Evolutionary conservation across 495 filamentous ascomycete species (phyloP), one percentile per base, ranked within the genome.

Genomic region (Oleoguttula mirabilis): DNA sequence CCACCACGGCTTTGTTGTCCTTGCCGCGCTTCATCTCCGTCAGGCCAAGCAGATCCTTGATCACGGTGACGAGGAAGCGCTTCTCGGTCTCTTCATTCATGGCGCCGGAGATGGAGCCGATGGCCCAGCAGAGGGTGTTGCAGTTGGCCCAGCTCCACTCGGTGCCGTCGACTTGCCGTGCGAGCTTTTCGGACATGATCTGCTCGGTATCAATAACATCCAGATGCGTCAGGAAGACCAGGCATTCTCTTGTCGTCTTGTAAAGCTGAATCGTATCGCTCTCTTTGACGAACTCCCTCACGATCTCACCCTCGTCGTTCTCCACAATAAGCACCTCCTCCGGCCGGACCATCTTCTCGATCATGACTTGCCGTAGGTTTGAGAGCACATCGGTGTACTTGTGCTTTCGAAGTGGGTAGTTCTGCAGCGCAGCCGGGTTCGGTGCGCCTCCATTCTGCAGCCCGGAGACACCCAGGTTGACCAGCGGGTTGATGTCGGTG

Each of bases 31-130:
- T 96, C 84, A 94, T 93, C 64, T 98, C 90, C 0, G 90, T 98
- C 37, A 98, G 70, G 0, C 92, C 90, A n/a, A 98, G 79, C 12
- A 98, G 75, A 60, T 98, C 90, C 64, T 98, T 98, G 55, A 98
- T 98, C 27, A 98, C 90, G 3, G 88, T 96, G 22, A 98, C 90
- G 4, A 98, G 67, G 70, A 98, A 98, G 5, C 90, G 77, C 66
- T 98, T 98, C 58, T 98, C 90, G 0, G 90, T 98, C 57, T 98
- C 90, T 56, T 98, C 90, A 55, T 94, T 96, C 90, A 98, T 98
- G 23, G 90, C 92, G 14, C 94, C 78, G 8, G 92, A 96, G 39
- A 98, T 96, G 1, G 90, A 98, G 15, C 90, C 90, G 58, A 98
- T 98, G 19, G 90, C 90, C 90, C 90, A 99, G 66, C 90, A 99